Evolutionary conservation across 495 filamentous ascomycete genomes (phyloP).

Genomic region (Daldinia grandis): DNA sequence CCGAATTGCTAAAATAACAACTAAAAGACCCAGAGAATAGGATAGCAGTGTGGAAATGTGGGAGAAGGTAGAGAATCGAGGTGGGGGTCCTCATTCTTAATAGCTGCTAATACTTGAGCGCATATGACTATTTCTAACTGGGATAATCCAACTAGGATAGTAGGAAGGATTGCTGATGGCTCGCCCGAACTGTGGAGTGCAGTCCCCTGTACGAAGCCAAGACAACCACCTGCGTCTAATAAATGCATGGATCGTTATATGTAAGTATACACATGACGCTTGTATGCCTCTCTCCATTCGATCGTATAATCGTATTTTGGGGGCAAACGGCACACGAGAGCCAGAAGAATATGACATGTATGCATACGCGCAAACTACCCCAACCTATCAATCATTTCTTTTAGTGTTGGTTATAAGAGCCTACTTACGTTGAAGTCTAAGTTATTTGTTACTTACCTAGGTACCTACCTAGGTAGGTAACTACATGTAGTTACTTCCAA

Average conservation of each 20-base stretch:
- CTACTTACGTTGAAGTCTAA: not conserved
- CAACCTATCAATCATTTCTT: not conserved
- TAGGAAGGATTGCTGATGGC: constrained; percentile 27
- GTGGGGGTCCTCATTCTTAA: constrained; percentile 32
- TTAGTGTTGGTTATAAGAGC: not conserved
- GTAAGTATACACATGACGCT: constrained; percentile 20
- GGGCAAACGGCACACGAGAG: constrained; percentile 10
- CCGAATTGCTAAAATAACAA: constrained; percentile 35
- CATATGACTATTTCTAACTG: constrained; percentile 8
- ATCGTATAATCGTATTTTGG: not conserved
- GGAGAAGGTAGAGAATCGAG: constrained; percentile 9
- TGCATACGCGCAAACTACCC: not conserved
- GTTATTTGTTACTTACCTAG: constrained; percentile 6
- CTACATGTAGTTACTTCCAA: not conserved
- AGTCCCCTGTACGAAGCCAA: constrained; percentile 34
- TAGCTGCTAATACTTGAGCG: not conserved
- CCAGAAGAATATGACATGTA: constrained; percentile 15
- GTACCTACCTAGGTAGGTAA: too few species aligned
- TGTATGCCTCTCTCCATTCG: constrained; percentile 4
- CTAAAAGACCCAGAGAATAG: constrained; percentile 25
- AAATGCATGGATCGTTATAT: constrained; percentile 36
- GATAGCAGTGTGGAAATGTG: constrained; percentile 3
- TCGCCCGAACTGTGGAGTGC: constrained; percentile 37
- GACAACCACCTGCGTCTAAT: constrained; percentile 39
- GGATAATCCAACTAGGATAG: not conserved